Percentiles rank a stretch among this genome's conserved stretches.
Evolutionary conservation across 305 asterid genomes (phyloP).

Genomic region (Ruellia speciosa): DNA sequence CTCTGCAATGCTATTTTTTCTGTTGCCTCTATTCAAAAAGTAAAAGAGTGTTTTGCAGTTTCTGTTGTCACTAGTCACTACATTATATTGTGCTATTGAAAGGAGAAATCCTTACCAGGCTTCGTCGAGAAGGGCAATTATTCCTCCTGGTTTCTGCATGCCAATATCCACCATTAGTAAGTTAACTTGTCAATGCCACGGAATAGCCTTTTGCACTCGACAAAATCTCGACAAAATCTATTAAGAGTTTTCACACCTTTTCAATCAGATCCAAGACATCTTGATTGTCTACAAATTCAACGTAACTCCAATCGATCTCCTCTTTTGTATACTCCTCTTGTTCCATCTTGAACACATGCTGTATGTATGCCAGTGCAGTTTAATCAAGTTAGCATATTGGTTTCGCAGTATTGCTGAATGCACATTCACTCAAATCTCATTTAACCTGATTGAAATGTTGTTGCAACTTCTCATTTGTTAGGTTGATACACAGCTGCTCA

Average conservation of each 20-base stretch:
- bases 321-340: conserved; percentile 90
- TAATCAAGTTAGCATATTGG: conserved; percentile 15
- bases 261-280: conserved; percentile 89
- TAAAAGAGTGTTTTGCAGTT: too few species aligned
- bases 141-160: conserved; percentile 97
- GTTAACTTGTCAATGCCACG: conserved; percentile 15
- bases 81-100: conserved; percentile 13
- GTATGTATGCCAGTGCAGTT: conserved; percentile 25
- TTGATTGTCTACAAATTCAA: conserved; percentile 88
- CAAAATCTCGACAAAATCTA: too few species aligned
- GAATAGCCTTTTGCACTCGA: conserved; percentile 19
- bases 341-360: conserved; percentile 98
- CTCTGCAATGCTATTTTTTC: too few species aligned
- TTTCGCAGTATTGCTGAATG: conserved; percentile 3
- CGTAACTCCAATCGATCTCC: conserved; percentile 93
- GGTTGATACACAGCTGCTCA: conserved; percentile 89
- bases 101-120: conserved; percentile 69
- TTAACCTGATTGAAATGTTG: conserved; percentile 93
- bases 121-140: conserved; percentile 95
- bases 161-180: conserved; percentile 20
- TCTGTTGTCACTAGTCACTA: too few species aligned
- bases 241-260: conserved; percentile 39
- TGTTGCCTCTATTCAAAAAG: too few species aligned
- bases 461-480: conserved; percentile 93
- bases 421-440: neutral